Evolutionary conservation across 1,284 basidiomycete genomes (phyloP).

Genomic region (Vanrija sp.): DNA sequence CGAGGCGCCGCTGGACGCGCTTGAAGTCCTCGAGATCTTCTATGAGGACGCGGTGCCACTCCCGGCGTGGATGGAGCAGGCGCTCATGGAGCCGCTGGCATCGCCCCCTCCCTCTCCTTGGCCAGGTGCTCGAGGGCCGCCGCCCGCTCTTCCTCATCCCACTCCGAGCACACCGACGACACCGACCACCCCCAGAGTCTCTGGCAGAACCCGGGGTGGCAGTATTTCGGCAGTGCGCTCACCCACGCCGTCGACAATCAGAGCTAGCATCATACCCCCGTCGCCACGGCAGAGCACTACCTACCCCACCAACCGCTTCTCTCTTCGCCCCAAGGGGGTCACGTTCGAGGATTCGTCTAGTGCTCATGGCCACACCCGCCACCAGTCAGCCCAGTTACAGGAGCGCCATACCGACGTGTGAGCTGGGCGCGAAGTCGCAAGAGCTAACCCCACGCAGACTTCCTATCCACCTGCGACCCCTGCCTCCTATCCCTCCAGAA

Average conservation of each 20-base stretch:
- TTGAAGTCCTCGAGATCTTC: conserved; percentile 13
- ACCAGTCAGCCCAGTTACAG: not conserved
- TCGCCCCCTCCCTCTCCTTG: not conserved
- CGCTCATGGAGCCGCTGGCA: not conserved
- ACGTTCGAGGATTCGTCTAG: too few species aligned
- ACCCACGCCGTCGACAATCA: too few species aligned
- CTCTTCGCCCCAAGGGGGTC: too few species aligned
- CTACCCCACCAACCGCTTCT: too few species aligned
- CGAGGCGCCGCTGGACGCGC: conserved; percentile 4
- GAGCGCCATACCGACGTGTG: not conserved
- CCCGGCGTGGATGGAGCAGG: not conserved
- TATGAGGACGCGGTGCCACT: conserved; percentile 3
- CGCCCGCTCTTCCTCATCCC: conserved; percentile 7
- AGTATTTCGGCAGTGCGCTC: too few species aligned
- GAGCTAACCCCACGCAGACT: not conserved
- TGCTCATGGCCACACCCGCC: too few species aligned
- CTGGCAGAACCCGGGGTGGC: too few species aligned
- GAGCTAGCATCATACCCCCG: too few species aligned
- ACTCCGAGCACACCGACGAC: conserved; percentile 3
- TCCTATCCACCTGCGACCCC: conserved; percentile 11
- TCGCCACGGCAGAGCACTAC: too few species aligned
- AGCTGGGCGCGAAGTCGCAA: not conserved
- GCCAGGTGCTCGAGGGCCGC: not conserved
- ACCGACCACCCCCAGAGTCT: too few species aligned
- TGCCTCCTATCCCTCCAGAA: conserved; percentile 9